Evolutionary conservation across 345 rosid genomes (phyloP), one percentile per base, ranked within the genome.

Genomic region (Pistacia vera): DNA sequence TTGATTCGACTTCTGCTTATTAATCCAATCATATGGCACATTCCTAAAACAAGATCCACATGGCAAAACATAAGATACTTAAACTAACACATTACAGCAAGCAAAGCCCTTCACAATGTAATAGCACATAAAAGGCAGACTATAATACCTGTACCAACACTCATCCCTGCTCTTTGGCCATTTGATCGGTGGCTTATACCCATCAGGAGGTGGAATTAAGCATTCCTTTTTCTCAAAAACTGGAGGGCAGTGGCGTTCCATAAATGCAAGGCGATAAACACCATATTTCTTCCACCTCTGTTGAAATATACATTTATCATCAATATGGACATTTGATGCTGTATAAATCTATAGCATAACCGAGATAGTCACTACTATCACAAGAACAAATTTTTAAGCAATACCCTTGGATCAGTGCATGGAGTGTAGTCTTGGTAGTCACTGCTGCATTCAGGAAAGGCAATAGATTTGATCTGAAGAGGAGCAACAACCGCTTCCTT

Each of bases 221-320:
- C 99, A 96, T 79, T 90, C 92, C 84, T 96, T 93, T 82, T 93
- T 91, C 68, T 96, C 99, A 76, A 87, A 91, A 38, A 80, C 78
- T 3, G 98, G 93, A 80, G 99, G 99, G 63, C 98, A 96, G 78
- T 96, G 98, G 30, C 99, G 92, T 78, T 96, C 99, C 97, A 96
- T 85, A 82, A 92, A 93, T 46, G 93, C 89, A 77, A 96, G 97
- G 74, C 98, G 89, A 66, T 96, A 91, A 51, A 56, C 8, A 11
- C 97, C 97, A 68, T 96, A 96, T 83, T 92, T 96, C 80, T 76
- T 96, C 99, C 99, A 96, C 80, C 91, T 93, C 99, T 96, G 88
- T 71, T 75, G 41, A 77, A 82, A 67, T 59, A 61, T 64, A 71
- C 35, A 76, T 25, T 46, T 33, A n/a, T 44, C 69, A 79, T 76